Evolutionary conservation across 2,329 filamentous ascomycete species (phyloP).

Genomic region (Reticulascus tulasneorum): DNA sequence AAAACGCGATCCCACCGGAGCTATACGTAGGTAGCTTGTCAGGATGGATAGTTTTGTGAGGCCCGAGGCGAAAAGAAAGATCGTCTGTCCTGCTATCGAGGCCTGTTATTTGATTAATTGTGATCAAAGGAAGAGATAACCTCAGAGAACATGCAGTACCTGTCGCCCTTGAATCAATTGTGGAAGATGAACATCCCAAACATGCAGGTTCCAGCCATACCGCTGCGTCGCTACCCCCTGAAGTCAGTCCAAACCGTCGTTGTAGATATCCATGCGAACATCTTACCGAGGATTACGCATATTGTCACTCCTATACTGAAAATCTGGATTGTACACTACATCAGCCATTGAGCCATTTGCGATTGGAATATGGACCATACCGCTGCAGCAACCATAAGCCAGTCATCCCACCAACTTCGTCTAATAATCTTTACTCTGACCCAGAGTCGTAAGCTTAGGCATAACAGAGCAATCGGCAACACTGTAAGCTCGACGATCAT

Average conservation of each 20-base stretch:
- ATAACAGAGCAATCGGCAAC: slow-evolving; percentile 28
- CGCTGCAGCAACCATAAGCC: slow-evolving; percentile 35
- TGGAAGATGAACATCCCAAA: slow-evolving; percentile 28
- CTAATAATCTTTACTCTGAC: slow-evolving; percentile 29
- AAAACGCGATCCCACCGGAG: slow-evolving; percentile 26
- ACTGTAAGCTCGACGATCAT: slow-evolving; percentile 32
- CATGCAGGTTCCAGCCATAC: slow-evolving; percentile 34
- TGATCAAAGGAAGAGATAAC: too few species aligned
- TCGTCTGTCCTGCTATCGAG: slow-evolving; percentile 34
- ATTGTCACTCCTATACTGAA: slow-evolving; percentile 28
- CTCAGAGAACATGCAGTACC: too few species aligned
- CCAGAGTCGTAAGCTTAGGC: slow-evolving; percentile 31
- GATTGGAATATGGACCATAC: slow-evolving; percentile 18
- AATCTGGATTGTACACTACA: slow-evolving; percentile 16
- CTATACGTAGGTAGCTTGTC: slow-evolving; percentile 35
- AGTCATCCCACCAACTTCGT: slow-evolving; percentile 33
- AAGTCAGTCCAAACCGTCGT: too few species aligned
- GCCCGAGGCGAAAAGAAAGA: slow-evolving; percentile 34
- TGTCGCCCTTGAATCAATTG: slow-evolving; percentile 23
- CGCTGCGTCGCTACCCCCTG: slow-evolving; percentile 24
- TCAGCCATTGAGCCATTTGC: background rate
- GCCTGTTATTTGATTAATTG: too few species aligned
- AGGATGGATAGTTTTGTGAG: slow-evolving; percentile 37
- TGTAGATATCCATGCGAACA: too few species aligned
- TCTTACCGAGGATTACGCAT: slow-evolving; percentile 24